phyloP scores from a whole-genome alignment of 2,329 filamentous ascomycete species.

The Trichoderma gracile region DNA sequence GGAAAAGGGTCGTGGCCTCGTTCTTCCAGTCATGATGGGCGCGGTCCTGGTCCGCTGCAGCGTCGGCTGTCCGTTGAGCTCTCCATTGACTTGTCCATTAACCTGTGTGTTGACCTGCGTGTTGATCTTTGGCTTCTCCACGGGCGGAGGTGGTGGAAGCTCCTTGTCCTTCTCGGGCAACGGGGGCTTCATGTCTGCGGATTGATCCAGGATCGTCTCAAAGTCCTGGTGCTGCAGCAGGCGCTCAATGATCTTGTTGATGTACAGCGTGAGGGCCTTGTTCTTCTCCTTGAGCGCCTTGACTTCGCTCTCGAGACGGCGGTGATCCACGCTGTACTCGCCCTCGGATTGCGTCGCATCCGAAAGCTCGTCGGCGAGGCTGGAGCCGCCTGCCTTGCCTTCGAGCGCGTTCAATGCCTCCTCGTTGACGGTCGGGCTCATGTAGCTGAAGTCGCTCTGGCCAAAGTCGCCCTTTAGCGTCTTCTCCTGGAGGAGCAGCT shows the following conservation, averaged over 20 bases:
- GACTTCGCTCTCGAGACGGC: conserved; percentile 74
- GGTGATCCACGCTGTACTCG: conserved; percentile 55
- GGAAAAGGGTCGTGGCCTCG: conserved; percentile 58
- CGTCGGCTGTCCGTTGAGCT: conserved; percentile 47
- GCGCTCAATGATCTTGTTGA: conserved; percentile 98
- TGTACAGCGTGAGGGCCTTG: conserved; percentile 94
- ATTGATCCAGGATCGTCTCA: conserved; percentile 87
- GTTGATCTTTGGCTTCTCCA: conserved; percentile 33
- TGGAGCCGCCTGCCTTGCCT: conserved; percentile 55
- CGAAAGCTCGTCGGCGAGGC: conserved; percentile 83
- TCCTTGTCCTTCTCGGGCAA: conserved; percentile 71
- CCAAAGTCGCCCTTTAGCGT: conserved; percentile 92
- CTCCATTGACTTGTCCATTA: conserved; percentile 20
- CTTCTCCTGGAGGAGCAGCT: conserved; percentile 89
- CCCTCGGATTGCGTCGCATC: conserved; percentile 48
- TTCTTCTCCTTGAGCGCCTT: conserved; percentile 87
- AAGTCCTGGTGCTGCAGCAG: conserved; percentile 93
- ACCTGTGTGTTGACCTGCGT: conserved; percentile 44
- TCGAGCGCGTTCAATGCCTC: conserved; percentile 66
- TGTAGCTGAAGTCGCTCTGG: conserved; percentile 77
- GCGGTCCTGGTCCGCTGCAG: conserved; percentile 64
- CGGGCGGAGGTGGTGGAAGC: conserved; percentile 67
- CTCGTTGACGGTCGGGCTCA: conserved; percentile 59
- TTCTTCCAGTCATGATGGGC: conserved; percentile 47
- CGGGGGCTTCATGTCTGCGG: conserved; percentile 52